These are phyloP conservation scores for Euclidium syriacum DNA, from an alignment of 345 rosid genomes.

Conservation along the genomic window DNA sequence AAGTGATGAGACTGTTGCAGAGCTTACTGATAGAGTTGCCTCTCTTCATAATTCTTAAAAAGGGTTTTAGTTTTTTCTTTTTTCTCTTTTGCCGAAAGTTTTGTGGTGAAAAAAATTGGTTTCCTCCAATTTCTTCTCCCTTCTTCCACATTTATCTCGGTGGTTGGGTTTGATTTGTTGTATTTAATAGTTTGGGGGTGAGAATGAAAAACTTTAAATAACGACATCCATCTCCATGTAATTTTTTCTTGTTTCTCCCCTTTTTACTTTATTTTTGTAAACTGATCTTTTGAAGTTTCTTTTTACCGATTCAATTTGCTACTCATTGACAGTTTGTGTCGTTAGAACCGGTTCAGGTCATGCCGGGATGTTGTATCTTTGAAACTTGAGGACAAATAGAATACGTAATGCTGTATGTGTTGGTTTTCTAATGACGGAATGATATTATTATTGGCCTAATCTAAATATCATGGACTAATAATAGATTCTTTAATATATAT, in stretches of 20 bases:
- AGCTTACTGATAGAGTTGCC: constrained; percentile 27
- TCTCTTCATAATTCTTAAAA: constrained; percentile 26
- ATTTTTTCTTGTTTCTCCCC: neutral
- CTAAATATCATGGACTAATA: too few relatives aligned
- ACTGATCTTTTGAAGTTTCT: neutral
- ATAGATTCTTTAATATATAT: too few relatives aligned
- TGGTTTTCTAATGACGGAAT: constrained; percentile 9
- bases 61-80: neutral
- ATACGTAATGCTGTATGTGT: constrained; percentile 15
- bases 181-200: constrained; percentile 30
- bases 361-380: neutral
- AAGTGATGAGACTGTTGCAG: constrained; percentile 13
- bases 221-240: constrained; percentile 15
- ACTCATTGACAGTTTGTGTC: neutral
- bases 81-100: neutral
- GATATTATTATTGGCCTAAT: neutral
- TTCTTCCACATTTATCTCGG: constrained; percentile 22
- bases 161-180: constrained; percentile 35
- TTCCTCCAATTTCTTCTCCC: constrained; percentile 13
- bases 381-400: neutral
- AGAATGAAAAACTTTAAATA: constrained; percentile 23
- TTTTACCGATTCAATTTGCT: neutral
- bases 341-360: neutral
- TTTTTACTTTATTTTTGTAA: neutral
- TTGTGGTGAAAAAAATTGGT: constrained; percentile 14